A percentile compares a stretch with the other conserved stretches of the same genome.
phyloP scores from a whole-genome alignment of 768 basidiomycete genomes.

The Pleurotus pulmonarius region DNA sequence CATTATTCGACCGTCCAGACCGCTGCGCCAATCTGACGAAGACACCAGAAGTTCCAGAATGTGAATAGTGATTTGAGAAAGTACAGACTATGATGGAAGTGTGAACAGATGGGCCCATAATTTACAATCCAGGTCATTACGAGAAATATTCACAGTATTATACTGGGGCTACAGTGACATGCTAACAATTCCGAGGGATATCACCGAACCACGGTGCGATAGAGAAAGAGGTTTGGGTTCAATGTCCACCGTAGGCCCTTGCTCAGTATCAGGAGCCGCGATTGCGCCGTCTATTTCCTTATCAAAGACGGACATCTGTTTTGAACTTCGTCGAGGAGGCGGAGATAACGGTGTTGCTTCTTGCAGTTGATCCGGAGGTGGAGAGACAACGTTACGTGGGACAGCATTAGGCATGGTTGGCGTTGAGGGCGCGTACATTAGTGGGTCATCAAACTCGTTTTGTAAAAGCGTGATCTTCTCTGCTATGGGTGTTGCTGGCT shows the following conservation, averaged over 20 bases:
- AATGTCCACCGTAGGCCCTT: constrained; percentile 21
- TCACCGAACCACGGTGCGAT: constrained; percentile 48
- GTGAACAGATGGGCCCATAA: background rate
- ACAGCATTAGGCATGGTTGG: constrained; percentile 25
- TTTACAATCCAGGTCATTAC: constrained; percentile 2
- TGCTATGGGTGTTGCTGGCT: constrained; percentile 43
- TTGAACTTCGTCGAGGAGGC: constrained; percentile 59
- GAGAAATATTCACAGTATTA: constrained; percentile 2
- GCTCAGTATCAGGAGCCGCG: constrained; percentile 16
- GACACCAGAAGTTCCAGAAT: background rate
- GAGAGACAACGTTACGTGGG: constrained; percentile 17
- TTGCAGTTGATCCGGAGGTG: constrained; percentile 7
- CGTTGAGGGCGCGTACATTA: constrained; percentile 44
- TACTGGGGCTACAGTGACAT: constrained; percentile 22
- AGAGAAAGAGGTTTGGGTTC: constrained; percentile 32
- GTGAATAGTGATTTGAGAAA: constrained; percentile 10
- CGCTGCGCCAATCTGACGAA: too few species aligned
- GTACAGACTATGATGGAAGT: constrained; percentile 12
- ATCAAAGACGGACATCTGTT: constrained; percentile 35
- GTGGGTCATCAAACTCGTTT: constrained; percentile 62
- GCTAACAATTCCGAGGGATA: constrained; percentile 48
- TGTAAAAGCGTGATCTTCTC: constrained; percentile 53
- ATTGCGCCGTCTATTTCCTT: constrained; percentile 21
- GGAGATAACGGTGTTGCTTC: constrained; percentile 55
- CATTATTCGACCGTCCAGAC: too few species aligned